phyloP scores from a whole-genome alignment of 257 asterid species.

The Rubia yunnanensis region DNA sequence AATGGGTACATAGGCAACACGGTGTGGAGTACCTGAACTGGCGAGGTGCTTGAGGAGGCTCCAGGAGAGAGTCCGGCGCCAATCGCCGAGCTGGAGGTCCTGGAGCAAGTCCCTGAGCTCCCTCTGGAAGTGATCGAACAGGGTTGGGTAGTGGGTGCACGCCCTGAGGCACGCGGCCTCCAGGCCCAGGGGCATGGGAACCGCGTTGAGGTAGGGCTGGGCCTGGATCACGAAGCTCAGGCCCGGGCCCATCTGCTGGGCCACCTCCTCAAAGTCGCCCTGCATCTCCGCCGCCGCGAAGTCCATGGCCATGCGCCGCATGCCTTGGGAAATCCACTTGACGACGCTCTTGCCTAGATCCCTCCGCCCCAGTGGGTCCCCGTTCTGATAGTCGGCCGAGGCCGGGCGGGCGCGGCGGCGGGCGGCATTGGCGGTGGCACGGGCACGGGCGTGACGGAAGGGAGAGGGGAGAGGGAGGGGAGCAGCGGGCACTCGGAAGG shows the following conservation, averaged over 20 bases:
- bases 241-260: constrained; percentile 75
- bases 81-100: constrained; percentile 50
- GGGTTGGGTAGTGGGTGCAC: constrained; percentile 90
- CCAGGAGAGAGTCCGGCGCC: constrained; percentile 91
- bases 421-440: not conserved
- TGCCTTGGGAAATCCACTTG: constrained; percentile 73
- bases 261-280: constrained; percentile 59
- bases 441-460: not conserved
- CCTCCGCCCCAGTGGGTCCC: constrained; percentile 75
- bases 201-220: constrained; percentile 80
- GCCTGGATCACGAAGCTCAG: constrained; percentile 81
- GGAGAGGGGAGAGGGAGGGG: not conserved
- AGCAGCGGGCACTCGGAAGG: not conserved
- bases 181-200: constrained; percentile 84
- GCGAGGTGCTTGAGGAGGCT: constrained; percentile 77
- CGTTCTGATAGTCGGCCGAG: constrained; percentile 37
- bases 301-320: constrained; percentile 85
- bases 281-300: constrained; percentile 57
- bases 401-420: not conserved
- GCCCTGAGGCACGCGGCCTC: constrained; percentile 83
- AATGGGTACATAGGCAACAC: not conserved
- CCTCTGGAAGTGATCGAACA: constrained; percentile 91
- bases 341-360: constrained; percentile 81
- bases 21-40: constrained; percentile 44
- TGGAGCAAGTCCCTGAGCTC: constrained; percentile 81